These are phyloP conservation scores for Plasmodium falciparum DNA, from an alignment of 169 alveolate species.

Conservation along the genomic window DNA sequence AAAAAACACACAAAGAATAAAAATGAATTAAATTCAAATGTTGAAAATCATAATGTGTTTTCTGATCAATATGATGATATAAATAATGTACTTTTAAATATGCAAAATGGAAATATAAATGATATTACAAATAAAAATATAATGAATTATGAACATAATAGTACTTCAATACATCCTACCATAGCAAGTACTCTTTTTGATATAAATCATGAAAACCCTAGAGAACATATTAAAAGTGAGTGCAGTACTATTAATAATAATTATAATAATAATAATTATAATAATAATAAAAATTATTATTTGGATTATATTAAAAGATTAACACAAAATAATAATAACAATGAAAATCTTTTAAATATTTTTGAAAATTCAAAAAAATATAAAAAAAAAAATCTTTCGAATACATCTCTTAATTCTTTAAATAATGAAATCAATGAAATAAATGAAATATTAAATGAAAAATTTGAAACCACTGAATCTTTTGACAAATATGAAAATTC, in stretches of 20 bases:
- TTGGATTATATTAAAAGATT: slow-evolving; percentile 7
- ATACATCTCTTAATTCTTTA: neutral
- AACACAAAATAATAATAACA: neutral
- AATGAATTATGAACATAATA: too few relatives aligned
- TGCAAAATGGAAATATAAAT: neutral
- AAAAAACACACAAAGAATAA: slow-evolving; percentile 12
- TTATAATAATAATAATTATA: slow-evolving; percentile 1
- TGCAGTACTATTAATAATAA: slow-evolving; percentile 1
- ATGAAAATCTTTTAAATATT: neutral
- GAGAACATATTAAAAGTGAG: neutral
- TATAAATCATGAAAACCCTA: neutral
- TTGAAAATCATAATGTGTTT: slow-evolving; percentile 11
- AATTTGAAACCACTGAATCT: neutral
- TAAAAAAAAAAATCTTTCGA: slow-evolving; percentile 7
- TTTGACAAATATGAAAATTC: slow-evolving; percentile 7
- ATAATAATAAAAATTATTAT: slow-evolving; percentile 1
- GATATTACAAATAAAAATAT: neutral
- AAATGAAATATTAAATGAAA: slow-evolving; percentile 8
- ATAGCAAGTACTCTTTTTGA: too few relatives aligned
- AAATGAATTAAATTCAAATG: slow-evolving; percentile 2
- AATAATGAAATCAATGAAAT: neutral
- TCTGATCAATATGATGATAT: slow-evolving; percentile 21
- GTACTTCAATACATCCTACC: too few relatives aligned
- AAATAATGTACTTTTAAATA: slow-evolving; percentile 16
- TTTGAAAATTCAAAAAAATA: neutral